Conservation (phyloP, 2,329 filamentous ascomycete species). For the Sarocladium brachiariae region DNA sequence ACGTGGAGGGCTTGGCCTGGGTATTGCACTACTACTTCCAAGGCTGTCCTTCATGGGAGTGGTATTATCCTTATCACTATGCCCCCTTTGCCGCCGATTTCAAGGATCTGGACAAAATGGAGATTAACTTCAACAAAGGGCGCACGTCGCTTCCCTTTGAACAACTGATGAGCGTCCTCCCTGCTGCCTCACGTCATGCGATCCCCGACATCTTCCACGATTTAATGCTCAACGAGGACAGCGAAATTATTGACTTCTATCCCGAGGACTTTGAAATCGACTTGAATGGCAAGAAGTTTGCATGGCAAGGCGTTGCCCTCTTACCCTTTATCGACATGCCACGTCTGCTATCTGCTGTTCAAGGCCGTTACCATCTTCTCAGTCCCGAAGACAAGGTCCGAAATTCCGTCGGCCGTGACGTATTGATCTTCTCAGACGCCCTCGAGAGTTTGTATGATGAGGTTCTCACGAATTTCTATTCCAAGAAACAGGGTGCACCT, state of each 20-base stretch:
- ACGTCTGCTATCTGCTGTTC: slow-evolving; percentile 74
- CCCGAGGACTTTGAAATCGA: slow-evolving; percentile 91
- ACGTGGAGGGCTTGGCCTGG: slow-evolving; percentile 92
- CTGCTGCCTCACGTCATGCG: slow-evolving; percentile 85
- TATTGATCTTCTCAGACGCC: slow-evolving; percentile 74
- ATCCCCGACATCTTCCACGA: slow-evolving; percentile 83
- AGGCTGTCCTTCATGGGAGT: slow-evolving; percentile 96
- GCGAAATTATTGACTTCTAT: slow-evolving; percentile 95
- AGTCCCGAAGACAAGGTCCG: slow-evolving; percentile 69
- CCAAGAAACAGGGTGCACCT: slow-evolving; percentile 67
- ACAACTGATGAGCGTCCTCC: slow-evolving; percentile 96
- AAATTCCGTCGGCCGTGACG: slow-evolving; percentile 74
- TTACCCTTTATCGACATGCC: slow-evolving; percentile 95
- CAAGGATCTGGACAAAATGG: slow-evolving; percentile 70
- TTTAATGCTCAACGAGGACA: slow-evolving; percentile 82
- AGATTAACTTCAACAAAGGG: slow-evolving; percentile 77
- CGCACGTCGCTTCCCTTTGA: slow-evolving; percentile 87
- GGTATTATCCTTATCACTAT: slow-evolving; percentile 99
- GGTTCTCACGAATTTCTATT: slow-evolving; percentile 79
- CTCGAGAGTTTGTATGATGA: slow-evolving; percentile 78
- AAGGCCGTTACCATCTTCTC: slow-evolving; percentile 72
- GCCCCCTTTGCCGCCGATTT: slow-evolving; percentile 97
- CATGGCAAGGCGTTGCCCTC: slow-evolving; percentile 92
- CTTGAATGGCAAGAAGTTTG: slow-evolving; percentile 95
- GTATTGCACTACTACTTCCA: slow-evolving; percentile 97